A percentile compares a stretch with the other conserved stretches of the same genome.
Conservation (phyloP, 2,329 filamentous ascomycete genomes). For the Aspergillus calidoustus region DNA sequence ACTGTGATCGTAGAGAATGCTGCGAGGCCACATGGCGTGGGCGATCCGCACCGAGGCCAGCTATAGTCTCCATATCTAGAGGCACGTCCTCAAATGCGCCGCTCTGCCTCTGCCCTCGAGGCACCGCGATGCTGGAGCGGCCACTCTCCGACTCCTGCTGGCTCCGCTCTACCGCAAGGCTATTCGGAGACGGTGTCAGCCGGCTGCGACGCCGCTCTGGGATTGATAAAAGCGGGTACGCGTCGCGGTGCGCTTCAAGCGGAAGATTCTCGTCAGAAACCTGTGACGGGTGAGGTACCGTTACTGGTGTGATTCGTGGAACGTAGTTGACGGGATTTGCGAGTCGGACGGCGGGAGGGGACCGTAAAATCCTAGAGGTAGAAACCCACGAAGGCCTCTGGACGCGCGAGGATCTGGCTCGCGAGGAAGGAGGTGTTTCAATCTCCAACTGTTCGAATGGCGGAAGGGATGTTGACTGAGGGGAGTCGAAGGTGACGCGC, state of each 20-base stretch:
- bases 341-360: slow-evolving; percentile 56
- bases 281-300: slow-evolving; percentile 41
- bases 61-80: slow-evolving; percentile 29
- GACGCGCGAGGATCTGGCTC: slow-evolving; percentile 16
- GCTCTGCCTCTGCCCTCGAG: slow-evolving; percentile 47
- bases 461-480: slow-evolving; percentile 17
- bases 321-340: slow-evolving; percentile 67
- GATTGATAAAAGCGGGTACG: slow-evolving; percentile 61
- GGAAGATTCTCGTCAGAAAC: slow-evolving; percentile 41
- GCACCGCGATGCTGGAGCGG: slow-evolving; percentile 59
- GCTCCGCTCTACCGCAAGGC: slow-evolving; percentile 55
- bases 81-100: slow-evolving; percentile 32
- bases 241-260: slow-evolving; percentile 49
- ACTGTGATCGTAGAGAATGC: slow-evolving; percentile 46
- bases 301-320: slow-evolving; percentile 57
- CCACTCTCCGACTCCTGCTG: slow-evolving; percentile 51
- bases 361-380: slow-evolving; percentile 31
- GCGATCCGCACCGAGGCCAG: slow-evolving; percentile 29
- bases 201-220: slow-evolving; percentile 61
- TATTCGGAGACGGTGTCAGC: slow-evolving; percentile 52
- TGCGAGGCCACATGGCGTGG: slow-evolving; percentile 47
- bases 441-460: slow-evolving; percentile 20
- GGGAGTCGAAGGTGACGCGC: slow-evolving; percentile 21
- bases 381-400: slow-evolving; percentile 23
- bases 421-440: slow-evolving; percentile 14